A percentile compares a stretch with the other conserved stretches of the same genome.
These are phyloP conservation scores for Besnoitia besnoiti DNA, from an alignment of 169 alveolate genomes.

Conservation along the genomic window DNA sequence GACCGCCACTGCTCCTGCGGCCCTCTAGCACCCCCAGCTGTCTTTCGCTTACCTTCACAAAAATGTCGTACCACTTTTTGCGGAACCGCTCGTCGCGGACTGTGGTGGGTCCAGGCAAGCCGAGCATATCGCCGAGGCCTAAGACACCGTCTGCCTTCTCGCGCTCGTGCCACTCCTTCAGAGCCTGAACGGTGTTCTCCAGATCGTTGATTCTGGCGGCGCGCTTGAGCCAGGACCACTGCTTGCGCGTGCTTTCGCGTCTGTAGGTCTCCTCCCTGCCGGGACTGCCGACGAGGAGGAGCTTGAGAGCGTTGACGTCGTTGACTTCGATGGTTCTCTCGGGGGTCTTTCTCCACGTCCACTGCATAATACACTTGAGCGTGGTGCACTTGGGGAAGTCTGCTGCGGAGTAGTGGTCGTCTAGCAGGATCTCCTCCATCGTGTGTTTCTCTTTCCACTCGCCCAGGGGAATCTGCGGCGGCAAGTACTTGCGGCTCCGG, in stretches of 20 bases:
- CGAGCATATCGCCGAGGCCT: slow-evolving; percentile 48
- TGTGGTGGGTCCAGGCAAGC: slow-evolving; percentile 45
- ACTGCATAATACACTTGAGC: slow-evolving; percentile 24
- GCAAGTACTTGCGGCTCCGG: not conserved
- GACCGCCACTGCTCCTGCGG: too few species aligned
- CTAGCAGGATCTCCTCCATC: not conserved
- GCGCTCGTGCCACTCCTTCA: slow-evolving; percentile 41
- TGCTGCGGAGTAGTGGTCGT: not conserved
- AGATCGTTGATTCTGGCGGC: not conserved
- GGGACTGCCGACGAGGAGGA: slow-evolving; percentile 47
- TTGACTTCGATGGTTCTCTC: slow-evolving; percentile 18
- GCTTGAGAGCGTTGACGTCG: slow-evolving; percentile 42
- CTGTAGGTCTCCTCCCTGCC: not conserved
- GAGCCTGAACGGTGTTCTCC: slow-evolving; percentile 33
- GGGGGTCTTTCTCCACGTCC: slow-evolving; percentile 34
- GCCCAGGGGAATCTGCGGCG: slow-evolving; percentile 45
- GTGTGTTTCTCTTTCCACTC: slow-evolving; percentile 8
- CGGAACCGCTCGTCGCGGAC: slow-evolving; percentile 37
- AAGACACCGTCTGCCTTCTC: slow-evolving; percentile 44
- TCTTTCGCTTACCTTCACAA: slow-evolving; percentile 44
- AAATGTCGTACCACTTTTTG: slow-evolving; percentile 28
- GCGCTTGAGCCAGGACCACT: not conserved
- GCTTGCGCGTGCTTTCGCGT: not conserved
- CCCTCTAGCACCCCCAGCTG: not conserved
- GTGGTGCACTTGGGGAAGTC: slow-evolving; percentile 59